These are phyloP conservation scores for Extremus antarcticus DNA, from an alignment of 495 filamentous ascomycete species.

Conservation along the genomic window DNA sequence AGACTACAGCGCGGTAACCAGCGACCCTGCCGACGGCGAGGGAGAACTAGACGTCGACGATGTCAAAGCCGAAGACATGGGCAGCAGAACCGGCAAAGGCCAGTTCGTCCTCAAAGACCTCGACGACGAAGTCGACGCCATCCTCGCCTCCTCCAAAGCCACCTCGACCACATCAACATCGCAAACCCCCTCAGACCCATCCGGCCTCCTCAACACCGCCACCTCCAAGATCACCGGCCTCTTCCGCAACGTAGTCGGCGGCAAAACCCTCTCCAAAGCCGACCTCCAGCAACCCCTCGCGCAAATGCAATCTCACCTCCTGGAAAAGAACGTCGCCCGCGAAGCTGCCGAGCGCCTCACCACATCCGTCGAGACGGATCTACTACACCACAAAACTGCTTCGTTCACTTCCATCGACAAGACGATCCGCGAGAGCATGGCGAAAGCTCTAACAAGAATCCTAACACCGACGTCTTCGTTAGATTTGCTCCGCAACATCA, in stretches of 20 bases:
- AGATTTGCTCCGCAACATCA: slow-evolving; percentile 87
- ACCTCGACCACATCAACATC: slow-evolving; percentile 43
- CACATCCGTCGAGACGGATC: slow-evolving; percentile 77
- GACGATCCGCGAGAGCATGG: slow-evolving; percentile 72
- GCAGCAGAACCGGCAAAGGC: slow-evolving; percentile 71
- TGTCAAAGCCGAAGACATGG: slow-evolving; percentile 70
- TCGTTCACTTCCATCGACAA: slow-evolving; percentile 82
- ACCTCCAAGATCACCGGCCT: slow-evolving; percentile 72
- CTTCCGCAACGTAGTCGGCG: slow-evolving; percentile 88
- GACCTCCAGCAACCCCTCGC: slow-evolving; percentile 86
- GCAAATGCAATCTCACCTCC: slow-evolving; percentile 88
- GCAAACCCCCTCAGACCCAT: slow-evolving; percentile 23
- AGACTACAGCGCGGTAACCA: slow-evolving; percentile 70
- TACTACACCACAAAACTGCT: slow-evolving; percentile 82
- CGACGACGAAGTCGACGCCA: slow-evolving; percentile 85
- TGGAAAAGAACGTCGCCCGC: slow-evolving; percentile 91
- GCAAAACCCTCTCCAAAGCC: slow-evolving; percentile 75
- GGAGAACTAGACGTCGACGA: slow-evolving; percentile 48
- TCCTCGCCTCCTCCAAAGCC: slow-evolving; percentile 52
- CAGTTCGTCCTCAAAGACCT: slow-evolving; percentile 90
- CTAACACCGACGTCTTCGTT: slow-evolving; percentile 90
- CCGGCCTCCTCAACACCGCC: slow-evolving; percentile 64
- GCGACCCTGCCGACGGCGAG: slow-evolving; percentile 37
- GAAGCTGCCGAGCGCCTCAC: slow-evolving; percentile 88
- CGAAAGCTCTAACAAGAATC: slow-evolving; percentile 82